Evolutionary conservation across 208 protist genomes (phyloP), one percentile per base, ranked within the genome.

Genomic region (Leishmania tarentolae): DNA sequence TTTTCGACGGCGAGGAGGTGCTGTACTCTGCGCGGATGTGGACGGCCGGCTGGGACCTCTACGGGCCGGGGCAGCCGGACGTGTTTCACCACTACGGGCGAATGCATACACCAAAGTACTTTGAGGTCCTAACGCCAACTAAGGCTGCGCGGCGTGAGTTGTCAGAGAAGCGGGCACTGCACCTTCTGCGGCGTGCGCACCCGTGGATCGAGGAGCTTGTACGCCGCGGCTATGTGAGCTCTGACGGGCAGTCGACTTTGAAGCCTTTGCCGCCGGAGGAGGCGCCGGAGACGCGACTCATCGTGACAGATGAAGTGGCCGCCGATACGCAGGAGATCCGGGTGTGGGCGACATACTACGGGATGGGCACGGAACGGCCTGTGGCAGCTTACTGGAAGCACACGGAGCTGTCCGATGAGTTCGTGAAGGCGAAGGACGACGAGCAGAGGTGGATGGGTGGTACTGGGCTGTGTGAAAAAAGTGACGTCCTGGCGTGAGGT

Each of bases 1-100:
- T 99, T 17, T 99, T 99, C 85, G 97, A 98, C 74, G 97, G 97
- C 9, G 97, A 99, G 82, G 96, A 98, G 81, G 94, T 94, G 40
- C 75, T 95, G 59, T 97, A 97, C 88, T 90, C 93, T 1, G 90
- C 83, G 59, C 92, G 97, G 11, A 56, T 98, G 61, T 98, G 90
- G 90, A 98, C 97, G 24, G 75, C 72, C 69, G 97, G 97, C 7
- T 98, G 89, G 83, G 92, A 98, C 81, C 91, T 96, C 56, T 98
- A 97, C 86, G 86, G 80, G 17, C 97, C 97, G 0, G 85, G 65
- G 15, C 75, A 90, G 76, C 40, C 92, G 28, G 89, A 96, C 74
- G 42, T 98, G 7, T 96, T 92, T 71, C 97, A 98, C 80, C 84
- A 95, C 81, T 97, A 97, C 84, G 84, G 61, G 7, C 82, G 94